Base-by-base conservation (phyloP, 1,284 basidiomycete genomes). In the Malassezia cuniculi region DNA sequence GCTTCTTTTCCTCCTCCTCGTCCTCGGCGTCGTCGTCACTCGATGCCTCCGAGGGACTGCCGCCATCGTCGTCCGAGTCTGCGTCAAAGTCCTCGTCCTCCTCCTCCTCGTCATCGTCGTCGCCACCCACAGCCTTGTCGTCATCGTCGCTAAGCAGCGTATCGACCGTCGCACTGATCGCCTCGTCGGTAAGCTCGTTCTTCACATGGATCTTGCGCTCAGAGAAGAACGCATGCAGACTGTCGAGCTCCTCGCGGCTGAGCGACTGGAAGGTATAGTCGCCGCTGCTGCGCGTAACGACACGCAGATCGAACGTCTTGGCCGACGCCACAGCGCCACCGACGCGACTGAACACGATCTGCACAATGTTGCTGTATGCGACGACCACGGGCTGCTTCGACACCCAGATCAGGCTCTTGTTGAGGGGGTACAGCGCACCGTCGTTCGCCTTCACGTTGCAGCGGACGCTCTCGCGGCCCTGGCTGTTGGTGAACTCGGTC, bases 381-480 rank as follows among this genome's bases (percentile, higher is more conserved):
- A 95, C 77, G 57, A 94, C 80, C 26, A 81, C 80, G 1, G 93
- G 89, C 60, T 87, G 82, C 70, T 95, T 97, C 44, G 89, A 87
- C 39, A 97, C 87, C 72, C 95, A 99, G 70, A 99, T 85, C 34
- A 99, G 75, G 66, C 83, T 85, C 76, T 94, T 94, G 68, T 97
- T 93, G 48, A 99, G 79, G 72, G 95, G 79, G 75, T 94, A 97
- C 18, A 99, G 78, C 68, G 94, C 85, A 49, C 93, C 93, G 69
- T 94, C 89, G 11, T 84, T 78, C 29, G 93, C 93, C 71, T 97
- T 97, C 60, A 97, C 76, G 69, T 95, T 95, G 55, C 86, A 89
- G 72, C 95, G 95, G 71, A 97, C 70, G 34, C 73, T 73, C 31
- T 69, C 68, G 41, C 72, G 68, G 7, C 72, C 72, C 39, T 71